Evolutionary conservation across 371 early-diverging fungal genomes (phyloP), one percentile per base, ranked within the genome.

Genomic region (Funneliformis caledonium): DNA sequence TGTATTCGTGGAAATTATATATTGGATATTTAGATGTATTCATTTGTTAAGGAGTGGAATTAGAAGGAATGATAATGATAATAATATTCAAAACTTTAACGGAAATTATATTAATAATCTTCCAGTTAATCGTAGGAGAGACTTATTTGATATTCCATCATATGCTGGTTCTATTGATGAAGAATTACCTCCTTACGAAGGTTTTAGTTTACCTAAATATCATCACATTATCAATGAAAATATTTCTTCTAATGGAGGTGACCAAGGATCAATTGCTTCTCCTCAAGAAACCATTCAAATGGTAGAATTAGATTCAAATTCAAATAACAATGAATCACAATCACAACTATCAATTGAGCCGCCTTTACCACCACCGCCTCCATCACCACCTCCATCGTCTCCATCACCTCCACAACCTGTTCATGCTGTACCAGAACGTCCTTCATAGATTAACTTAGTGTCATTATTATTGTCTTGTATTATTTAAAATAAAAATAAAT

Each of bases 201-300:
- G 70, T 16, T 47, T 70, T 9, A 43, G 43, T 16, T 70, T 70
- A 70, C 70, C 70, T 70, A 70, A 70, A 45, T 70, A 70, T n/a
- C 7, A 43, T 43, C n/a, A 47, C 16, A 56, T 56, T 5, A 56
- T 56, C 16, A 56, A 19, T 16, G 56, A 56, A 56, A 56, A 56
- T 56, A 56, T 37, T 37, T 37, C 5, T 56, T 56, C 56, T 56
- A 19, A 52, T 52, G 52, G 16, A 19, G 56, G 19, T 37, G 19
- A 56, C 56, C 7, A 3, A 37, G 37, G 37, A 37, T 37, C 37
- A 37, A 37, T 37, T 37, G 37, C 3, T 37, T 37, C 3, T 37
- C 37, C 37, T 37, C 37, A 3, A 37, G 19, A 19, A 19, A 56
- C 16, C 56, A 56, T 19, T 0, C 56, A 56, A 19, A 56, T 16